Conservation (phyloP, 768 basidiomycete species). For the Fibroporia radiculosa region DNA sequence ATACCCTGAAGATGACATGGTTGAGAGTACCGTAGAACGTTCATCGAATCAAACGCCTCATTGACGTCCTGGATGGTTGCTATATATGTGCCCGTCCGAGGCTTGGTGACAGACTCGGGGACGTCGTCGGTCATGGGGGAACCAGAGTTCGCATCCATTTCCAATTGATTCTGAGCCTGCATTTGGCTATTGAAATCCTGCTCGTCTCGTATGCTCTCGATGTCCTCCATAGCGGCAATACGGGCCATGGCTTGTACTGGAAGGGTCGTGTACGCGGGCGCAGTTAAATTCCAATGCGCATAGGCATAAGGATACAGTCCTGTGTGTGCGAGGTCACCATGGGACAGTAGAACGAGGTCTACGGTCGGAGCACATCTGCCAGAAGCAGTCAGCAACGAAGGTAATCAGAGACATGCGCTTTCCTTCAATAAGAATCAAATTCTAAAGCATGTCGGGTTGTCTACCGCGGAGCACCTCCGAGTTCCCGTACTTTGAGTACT, state of each 20-base stretch:
- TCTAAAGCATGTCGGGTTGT: no score
- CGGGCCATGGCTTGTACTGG: slow-evolving; percentile 95
- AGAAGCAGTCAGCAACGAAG: not conserved
- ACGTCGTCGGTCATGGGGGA: slow-evolving; percentile 10
- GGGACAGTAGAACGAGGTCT: slow-evolving; percentile 89
- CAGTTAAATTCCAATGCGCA: slow-evolving; percentile 78
- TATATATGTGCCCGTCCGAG: slow-evolving; percentile 49
- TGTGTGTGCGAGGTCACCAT: slow-evolving; percentile 83
- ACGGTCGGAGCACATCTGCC: slow-evolving; percentile 69
- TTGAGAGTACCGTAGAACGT: slow-evolving; percentile 89
- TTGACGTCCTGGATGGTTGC: slow-evolving; percentile 80
- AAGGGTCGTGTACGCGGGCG: slow-evolving; percentile 89
- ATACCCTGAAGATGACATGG: slow-evolving; percentile 91
- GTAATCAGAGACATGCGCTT: no score
- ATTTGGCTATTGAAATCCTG: slow-evolving; percentile 49
- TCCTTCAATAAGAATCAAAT: no score
- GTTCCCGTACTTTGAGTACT: no score
- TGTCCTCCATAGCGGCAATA: slow-evolving; percentile 84
- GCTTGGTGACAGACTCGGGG: slow-evolving; percentile 1
- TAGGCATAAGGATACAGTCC: slow-evolving; percentile 93
- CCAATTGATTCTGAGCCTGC: slow-evolving; percentile 12
- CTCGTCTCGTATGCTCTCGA: slow-evolving; percentile 73
- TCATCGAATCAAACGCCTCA: slow-evolving; percentile 88
- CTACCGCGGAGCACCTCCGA: not conserved
- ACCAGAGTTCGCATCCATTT: not conserved